Conservation (phyloP, 2,329 filamentous ascomycete genomes). For the Colletotrichum truncatum region DNA sequence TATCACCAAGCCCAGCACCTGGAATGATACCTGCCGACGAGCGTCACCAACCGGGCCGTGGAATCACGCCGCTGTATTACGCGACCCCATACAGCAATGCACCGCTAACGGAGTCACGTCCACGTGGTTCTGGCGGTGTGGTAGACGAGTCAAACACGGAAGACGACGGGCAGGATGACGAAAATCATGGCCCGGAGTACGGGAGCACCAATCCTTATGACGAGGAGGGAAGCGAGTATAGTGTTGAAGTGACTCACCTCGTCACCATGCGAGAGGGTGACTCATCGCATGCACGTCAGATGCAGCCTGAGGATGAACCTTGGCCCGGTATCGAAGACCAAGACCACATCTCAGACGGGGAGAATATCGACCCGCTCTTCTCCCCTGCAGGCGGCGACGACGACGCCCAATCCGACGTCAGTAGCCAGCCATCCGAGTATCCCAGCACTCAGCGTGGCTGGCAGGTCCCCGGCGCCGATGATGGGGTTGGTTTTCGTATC, state of each 20-base stretch:
- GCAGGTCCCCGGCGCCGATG: slow-evolving; percentile 38
- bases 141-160: slow-evolving; percentile 36
- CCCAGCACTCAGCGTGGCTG: slow-evolving; percentile 59
- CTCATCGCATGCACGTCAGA: slow-evolving; percentile 40
- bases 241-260: slow-evolving; percentile 37
- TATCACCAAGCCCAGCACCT: slow-evolving; percentile 54
- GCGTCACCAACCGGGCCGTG: slow-evolving; percentile 45
- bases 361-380: slow-evolving; percentile 58
- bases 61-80: slow-evolving; percentile 73
- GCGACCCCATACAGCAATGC: slow-evolving; percentile 78
- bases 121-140: slow-evolving; percentile 20
- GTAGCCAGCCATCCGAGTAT: slow-evolving; percentile 66
- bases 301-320: slow-evolving; percentile 62
- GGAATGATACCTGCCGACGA: slow-evolving; percentile 41
- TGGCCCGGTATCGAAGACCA: slow-evolving; percentile 66
- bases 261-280: slow-evolving; percentile 19
- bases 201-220: slow-evolving; percentile 40
- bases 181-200: slow-evolving; percentile 36
- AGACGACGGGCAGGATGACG: slow-evolving; percentile 40
- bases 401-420: slow-evolving; percentile 45
- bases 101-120: slow-evolving; percentile 52
- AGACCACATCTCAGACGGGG: slow-evolving; percentile 55
- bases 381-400: slow-evolving; percentile 35
- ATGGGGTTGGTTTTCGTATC: slow-evolving; percentile 44
- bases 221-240: slow-evolving; percentile 40